These are phyloP conservation scores for Melastoma malabathricum DNA, from an alignment of 345 rosid species.

Conservation along the genomic window DNA sequence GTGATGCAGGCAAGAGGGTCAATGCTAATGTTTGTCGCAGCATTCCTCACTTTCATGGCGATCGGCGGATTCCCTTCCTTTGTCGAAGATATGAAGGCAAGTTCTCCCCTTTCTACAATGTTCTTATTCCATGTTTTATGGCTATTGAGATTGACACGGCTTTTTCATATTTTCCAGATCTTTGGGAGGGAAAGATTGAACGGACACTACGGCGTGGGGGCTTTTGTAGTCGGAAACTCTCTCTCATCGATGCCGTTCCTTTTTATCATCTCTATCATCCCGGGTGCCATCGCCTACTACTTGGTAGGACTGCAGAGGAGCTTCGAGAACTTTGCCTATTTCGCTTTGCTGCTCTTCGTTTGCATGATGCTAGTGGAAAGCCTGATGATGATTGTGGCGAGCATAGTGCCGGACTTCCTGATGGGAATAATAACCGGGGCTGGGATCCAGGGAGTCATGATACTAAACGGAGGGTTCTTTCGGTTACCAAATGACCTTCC, in stretches of 20 bases:
- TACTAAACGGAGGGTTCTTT: conserved; percentile 35
- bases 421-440: conserved; percentile 44
- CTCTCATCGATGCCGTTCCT: conserved; percentile 31
- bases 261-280: conserved; percentile 21
- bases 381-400: conserved; percentile 45
- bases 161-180: conserved; percentile 13
- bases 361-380: conserved; percentile 41
- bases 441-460: conserved; percentile 43
- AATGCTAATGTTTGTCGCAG: conserved; percentile 23
- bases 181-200: conserved; percentile 39
- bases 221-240: conserved; percentile 31
- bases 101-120: no score
- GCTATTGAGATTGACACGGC: no score
- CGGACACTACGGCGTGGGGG: conserved; percentile 31
- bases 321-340: conserved; percentile 22
- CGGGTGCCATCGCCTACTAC: conserved; percentile 28
- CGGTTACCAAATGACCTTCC: conserved; percentile 39
- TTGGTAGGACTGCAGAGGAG: conserved; percentile 24
- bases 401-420: conserved; percentile 30
- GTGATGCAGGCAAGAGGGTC: conserved; percentile 33
- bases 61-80: conserved; percentile 51
- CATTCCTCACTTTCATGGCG: conserved; percentile 38
- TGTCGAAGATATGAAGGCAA: conserved; percentile 49
- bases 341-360: conserved; percentile 12
- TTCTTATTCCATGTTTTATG: no score